A percentile compares a stretch with the other conserved stretches of the same genome.
Evolutionary conservation across 352 stramenopile genomes (phyloP).

Genomic region (Pythium pyrilobum): DNA sequence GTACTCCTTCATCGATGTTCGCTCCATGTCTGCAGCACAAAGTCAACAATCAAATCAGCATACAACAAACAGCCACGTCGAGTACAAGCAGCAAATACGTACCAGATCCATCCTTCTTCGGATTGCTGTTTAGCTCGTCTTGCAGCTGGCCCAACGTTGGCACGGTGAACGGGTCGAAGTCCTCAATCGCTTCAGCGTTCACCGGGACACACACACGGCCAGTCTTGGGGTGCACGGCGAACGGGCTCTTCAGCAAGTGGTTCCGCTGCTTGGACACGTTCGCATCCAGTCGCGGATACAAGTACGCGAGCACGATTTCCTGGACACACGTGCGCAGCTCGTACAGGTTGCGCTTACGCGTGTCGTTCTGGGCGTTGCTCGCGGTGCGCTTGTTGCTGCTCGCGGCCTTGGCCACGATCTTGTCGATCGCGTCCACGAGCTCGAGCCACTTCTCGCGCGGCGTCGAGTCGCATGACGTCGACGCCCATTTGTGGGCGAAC

Average conservation of each 20-base stretch:
- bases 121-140: constrained; percentile 73
- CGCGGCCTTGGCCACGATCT: constrained; percentile 48
- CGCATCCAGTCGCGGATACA: constrained; percentile 98
- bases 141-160: constrained; percentile 78
- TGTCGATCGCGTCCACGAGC: constrained; percentile 64
- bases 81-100: not conserved
- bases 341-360: constrained; percentile 61
- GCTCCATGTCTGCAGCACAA: constrained; percentile 22
- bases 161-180: constrained; percentile 85
- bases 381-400: constrained; percentile 41
- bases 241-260: constrained; percentile 99
- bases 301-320: constrained; percentile 95
- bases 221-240: constrained; percentile 98
- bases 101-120: constrained; percentile 24
- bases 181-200: constrained; percentile 67
- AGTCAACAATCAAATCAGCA: too few relatives aligned
- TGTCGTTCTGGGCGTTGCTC: constrained; percentile 24
- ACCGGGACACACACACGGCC: constrained; percentile 98
- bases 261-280: constrained; percentile 99
- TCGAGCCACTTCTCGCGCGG: constrained; percentile 89
- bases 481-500: constrained; percentile 56
- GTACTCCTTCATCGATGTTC: constrained; percentile 69
- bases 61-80: not conserved
- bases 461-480: constrained; percentile 39
- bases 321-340: constrained; percentile 88